These are phyloP conservation scores for Colletotrichum magnum DNA, from an alignment of 2,329 filamentous ascomycete species.

Conservation along the genomic window DNA sequence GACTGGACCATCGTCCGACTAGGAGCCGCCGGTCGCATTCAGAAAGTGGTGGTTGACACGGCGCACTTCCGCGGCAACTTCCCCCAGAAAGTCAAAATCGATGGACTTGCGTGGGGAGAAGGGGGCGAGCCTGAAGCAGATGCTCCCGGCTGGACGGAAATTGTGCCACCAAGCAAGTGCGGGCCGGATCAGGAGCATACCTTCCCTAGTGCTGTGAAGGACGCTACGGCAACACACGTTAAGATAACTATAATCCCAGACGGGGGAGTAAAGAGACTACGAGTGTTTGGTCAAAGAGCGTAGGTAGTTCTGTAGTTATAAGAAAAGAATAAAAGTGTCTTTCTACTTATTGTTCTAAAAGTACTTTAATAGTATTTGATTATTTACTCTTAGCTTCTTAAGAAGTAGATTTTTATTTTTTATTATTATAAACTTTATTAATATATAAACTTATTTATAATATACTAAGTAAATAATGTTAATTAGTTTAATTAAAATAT, in stretches of 20 bases:
- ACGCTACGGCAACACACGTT: slow-evolving; percentile 80
- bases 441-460: too few species aligned
- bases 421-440: too few species aligned
- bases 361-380: too few species aligned
- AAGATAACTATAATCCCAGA: slow-evolving; percentile 96
- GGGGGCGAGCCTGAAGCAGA: slow-evolving; percentile 69
- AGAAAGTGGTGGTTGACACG: slow-evolving; percentile 81
- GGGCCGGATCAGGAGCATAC: slow-evolving; percentile 81
- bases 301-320: too few species aligned
- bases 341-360: too few species aligned
- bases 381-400: too few species aligned
- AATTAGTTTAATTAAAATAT: too few species aligned
- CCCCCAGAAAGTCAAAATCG: slow-evolving; percentile 80
- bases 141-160: slow-evolving; percentile 74
- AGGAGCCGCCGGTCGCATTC: slow-evolving; percentile 75
- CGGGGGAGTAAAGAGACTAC: slow-evolving; percentile 90
- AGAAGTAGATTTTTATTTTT: too few species aligned
- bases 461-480: too few species aligned
- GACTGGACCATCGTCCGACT: slow-evolving; percentile 87
- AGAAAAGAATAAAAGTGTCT: too few species aligned
- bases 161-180: slow-evolving; percentile 77
- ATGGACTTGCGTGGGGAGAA: slow-evolving; percentile 70
- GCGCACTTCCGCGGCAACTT: slow-evolving; percentile 89
- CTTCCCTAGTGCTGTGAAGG: slow-evolving; percentile 69
- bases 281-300: slow-evolving; percentile 77